phyloP scores from a whole-genome alignment of 192 early-diverging fungal genomes.

The Glomus cerebriforme region DNA sequence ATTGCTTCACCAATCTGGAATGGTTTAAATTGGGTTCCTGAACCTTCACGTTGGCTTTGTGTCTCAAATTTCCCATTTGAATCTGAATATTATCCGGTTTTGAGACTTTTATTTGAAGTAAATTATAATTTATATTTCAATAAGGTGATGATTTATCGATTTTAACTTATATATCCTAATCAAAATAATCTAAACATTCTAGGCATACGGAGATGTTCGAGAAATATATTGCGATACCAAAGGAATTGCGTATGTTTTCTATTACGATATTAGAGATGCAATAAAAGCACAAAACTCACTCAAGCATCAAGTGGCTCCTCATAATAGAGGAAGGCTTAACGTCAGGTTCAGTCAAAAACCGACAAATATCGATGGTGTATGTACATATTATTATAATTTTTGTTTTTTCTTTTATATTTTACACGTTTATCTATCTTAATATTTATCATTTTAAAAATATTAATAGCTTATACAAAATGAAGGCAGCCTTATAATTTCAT shows the following conservation, averaged over 20 bases:
- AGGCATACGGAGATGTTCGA: slow-evolving; percentile 6
- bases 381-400: background rate
- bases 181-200: background rate
- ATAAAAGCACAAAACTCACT: slow-evolving; percentile 2
- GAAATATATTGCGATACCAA: background rate
- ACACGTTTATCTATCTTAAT: too few relatives aligned
- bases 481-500: background rate
- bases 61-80: slow-evolving; percentile 17
- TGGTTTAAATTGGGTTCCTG: background rate
- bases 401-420: background rate
- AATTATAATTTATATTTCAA: too few relatives aligned
- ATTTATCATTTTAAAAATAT: background rate
- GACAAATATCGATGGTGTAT: background rate
- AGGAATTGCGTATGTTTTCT: slow-evolving; percentile 11
- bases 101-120: background rate
- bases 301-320: background rate
- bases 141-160: background rate
- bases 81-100: background rate
- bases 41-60: slow-evolving; percentile 15
- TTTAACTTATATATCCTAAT: background rate
- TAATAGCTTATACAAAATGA: background rate
- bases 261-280: slow-evolving; percentile 25
- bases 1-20: background rate
- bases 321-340: background rate
- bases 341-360: background rate